Evolutionary conservation across 805 yeast species (phyloP), one percentile per base, ranked within the genome.

Genomic region (Ogataea sp.): DNA sequence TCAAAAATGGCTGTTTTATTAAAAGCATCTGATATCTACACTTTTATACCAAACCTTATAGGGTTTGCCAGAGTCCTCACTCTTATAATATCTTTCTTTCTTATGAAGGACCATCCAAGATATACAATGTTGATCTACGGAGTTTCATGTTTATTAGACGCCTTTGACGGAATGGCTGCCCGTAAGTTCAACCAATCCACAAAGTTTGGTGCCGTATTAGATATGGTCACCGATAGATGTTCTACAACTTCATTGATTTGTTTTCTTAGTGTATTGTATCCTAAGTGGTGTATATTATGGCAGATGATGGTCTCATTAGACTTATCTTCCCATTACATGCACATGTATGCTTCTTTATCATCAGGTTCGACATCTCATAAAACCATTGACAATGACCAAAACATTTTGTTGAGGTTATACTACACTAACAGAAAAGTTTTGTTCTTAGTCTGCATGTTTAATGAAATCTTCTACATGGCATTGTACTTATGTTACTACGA

Each of bases 151-250:
- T 68, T 93, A 40, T 68, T 93, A 45, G 99, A 93, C 62, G 99
- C 99, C 0, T 75, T 88, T 42, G 99, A 93, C 59, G 99, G 99
- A 4, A 79, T 82, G 40, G 95, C 96, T 41, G 99, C 99, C 4
- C 73, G 99, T 46, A 73, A 73, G 52, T 86, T 71, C 58, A 77
- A 84, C 58, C 99, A 93, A 61, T 82, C 95, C 14, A 85, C 97
- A 25, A 74, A 77, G 49, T 86, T 87, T 49, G 99, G 99, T 28
- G 97, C 98, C 16, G 95, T 94, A 17, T 72, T 93, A 51, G 99
- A 93, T 62, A 93, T 93, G 99, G 97, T 93, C 25, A 90, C 98
- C 16, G 99, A 93, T 60, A 73, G 99, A 56, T 93, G 97, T 58
- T 89, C 98, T 13, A 93, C 99, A 0, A 77, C 95, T 13, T 83